A percentile compares a stretch with the other conserved stretches of the same genome.
These are phyloP conservation scores for Myrmaecium sp. DNA, from an alignment of 2,329 filamentous ascomycete genomes.

Conservation along the genomic window DNA sequence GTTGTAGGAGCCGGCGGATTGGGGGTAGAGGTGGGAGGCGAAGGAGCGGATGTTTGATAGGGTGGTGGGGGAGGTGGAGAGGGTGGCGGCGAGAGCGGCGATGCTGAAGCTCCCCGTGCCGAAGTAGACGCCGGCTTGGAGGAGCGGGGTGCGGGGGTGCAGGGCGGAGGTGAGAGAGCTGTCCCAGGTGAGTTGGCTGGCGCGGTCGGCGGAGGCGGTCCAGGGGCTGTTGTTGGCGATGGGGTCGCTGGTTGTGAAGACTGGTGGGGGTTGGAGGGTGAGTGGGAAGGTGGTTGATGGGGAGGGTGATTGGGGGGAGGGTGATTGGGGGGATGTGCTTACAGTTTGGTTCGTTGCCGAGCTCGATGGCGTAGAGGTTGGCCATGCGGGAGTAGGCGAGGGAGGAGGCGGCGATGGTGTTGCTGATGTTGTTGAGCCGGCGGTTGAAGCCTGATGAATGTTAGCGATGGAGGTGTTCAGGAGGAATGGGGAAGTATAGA, in stretches of 20 bases:
- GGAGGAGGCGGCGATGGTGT: conserved; percentile 36
- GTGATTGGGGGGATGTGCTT: conserved; percentile 3
- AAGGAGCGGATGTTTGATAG: conserved; percentile 3
- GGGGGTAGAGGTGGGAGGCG: conserved; percentile 3
- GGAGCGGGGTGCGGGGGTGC: too few relatives aligned
- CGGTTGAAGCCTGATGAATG: conserved; percentile 29
- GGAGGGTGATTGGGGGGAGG: conserved; percentile 4
- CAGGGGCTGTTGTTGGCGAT: conserved; percentile 5
- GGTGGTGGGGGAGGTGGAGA: too few relatives aligned
- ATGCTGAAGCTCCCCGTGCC: conserved; percentile 20
- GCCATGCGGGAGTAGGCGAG: conserved; percentile 26
- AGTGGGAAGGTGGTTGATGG: conserved; percentile 5
- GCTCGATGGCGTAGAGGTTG: conserved; percentile 37
- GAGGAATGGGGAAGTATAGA: too few relatives aligned
- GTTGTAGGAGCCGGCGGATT: conserved; percentile 4
- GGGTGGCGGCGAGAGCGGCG: too few relatives aligned
- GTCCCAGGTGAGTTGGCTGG: conserved; percentile 2
- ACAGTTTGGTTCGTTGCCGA: conserved; percentile 43
- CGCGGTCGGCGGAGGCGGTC: conserved; percentile 1
- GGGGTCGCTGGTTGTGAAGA: conserved; percentile 7
- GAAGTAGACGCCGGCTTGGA: too few relatives aligned
- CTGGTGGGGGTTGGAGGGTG: conserved; percentile 5
- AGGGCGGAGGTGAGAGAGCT: conserved; percentile 4
- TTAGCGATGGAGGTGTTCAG: not conserved
- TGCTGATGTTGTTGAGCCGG: conserved; percentile 34